Evolutionary conservation across 2,329 filamentous ascomycete genomes (phyloP).

Genomic region (Blastomyces emzantsi): DNA sequence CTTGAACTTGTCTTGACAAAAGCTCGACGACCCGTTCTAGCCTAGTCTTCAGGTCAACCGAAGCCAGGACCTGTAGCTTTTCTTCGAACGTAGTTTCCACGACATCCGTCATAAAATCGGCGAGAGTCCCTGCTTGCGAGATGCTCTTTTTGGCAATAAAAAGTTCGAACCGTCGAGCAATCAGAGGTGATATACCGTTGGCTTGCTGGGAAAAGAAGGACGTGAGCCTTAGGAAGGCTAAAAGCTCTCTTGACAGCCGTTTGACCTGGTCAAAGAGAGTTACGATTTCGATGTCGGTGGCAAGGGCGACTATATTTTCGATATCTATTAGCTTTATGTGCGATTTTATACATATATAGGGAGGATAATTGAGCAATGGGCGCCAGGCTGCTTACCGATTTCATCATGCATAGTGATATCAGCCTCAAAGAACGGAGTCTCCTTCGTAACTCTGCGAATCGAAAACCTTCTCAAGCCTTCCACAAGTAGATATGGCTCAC

Average conservation of each 20-base stretch:
- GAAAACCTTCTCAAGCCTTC: slow-evolving; percentile 73
- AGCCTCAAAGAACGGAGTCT: slow-evolving; percentile 79
- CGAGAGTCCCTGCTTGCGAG: slow-evolving; percentile 71
- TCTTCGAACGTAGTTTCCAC: slow-evolving; percentile 83
- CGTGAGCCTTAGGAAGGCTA: slow-evolving; percentile 74
- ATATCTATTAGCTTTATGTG: slow-evolving; percentile 1
- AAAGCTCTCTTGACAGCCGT: slow-evolving; percentile 72
- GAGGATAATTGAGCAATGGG: background rate
- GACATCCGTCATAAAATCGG: slow-evolving; percentile 95
- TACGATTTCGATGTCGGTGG: slow-evolving; percentile 55
- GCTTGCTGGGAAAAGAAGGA: slow-evolving; percentile 68
- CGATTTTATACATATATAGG: slow-evolving; percentile 3
- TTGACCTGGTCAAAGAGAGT: slow-evolving; percentile 73
- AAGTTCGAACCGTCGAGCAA: slow-evolving; percentile 75
- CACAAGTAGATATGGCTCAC: slow-evolving; percentile 74
- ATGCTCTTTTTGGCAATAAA: slow-evolving; percentile 78
- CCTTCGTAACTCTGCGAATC: slow-evolving; percentile 63
- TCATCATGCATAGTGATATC: slow-evolving; percentile 65
- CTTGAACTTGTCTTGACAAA: slow-evolving; percentile 69
- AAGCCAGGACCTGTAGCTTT: slow-evolving; percentile 77
- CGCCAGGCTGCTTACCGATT: slow-evolving; percentile 43
- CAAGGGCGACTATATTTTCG: slow-evolving; percentile 24
- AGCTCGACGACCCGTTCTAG: slow-evolving; percentile 76
- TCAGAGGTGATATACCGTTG: slow-evolving; percentile 65
- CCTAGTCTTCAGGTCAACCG: slow-evolving; percentile 66